Evolutionary conservation across 2,329 filamentous ascomycete genomes (phyloP).

Genomic region (Coniochaeta hoffmannii): DNA sequence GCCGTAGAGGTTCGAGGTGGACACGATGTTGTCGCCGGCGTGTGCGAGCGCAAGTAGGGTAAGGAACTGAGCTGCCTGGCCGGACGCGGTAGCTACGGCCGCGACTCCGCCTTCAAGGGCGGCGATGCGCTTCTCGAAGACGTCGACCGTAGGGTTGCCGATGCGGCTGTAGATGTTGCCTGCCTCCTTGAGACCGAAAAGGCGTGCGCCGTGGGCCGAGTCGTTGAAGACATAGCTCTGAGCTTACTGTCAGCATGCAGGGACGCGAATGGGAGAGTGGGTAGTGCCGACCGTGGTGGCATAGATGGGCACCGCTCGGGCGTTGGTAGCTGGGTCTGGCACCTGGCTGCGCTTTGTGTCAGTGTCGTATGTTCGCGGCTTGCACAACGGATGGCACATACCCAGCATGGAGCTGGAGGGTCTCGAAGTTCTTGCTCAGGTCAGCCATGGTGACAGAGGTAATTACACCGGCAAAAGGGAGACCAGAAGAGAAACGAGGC

Average conservation of each 20-base stretch:
- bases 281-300: slow-evolving; percentile 63
- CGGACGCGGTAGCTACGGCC: slow-evolving; percentile 76
- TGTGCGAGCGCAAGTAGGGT: slow-evolving; percentile 77
- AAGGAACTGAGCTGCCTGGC: slow-evolving; percentile 90
- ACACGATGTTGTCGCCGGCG: slow-evolving; percentile 86
- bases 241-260: neutral
- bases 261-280: neutral
- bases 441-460: slow-evolving; percentile 31
- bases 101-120: slow-evolving; percentile 88
- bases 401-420: slow-evolving; percentile 80
- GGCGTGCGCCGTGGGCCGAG: slow-evolving; percentile 86
- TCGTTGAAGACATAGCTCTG: slow-evolving; percentile 92
- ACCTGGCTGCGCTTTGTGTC: slow-evolving; percentile 54
- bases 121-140: slow-evolving; percentile 95
- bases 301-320: slow-evolving; percentile 92
- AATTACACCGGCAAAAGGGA: neutral
- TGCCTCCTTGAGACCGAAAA: slow-evolving; percentile 94
- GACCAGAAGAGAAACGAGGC: neutral
- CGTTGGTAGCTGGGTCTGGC: slow-evolving; percentile 73
- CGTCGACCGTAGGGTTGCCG: slow-evolving; percentile 93
- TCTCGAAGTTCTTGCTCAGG: slow-evolving; percentile 64
- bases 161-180: slow-evolving; percentile 98
- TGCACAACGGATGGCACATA: slow-evolving; percentile 27
- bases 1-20: slow-evolving; percentile 85
- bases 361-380: neutral